Percentiles rank a stretch among this genome's conserved stretches.
Conservation (phyloP, 2,329 filamentous ascomycete genomes). For the Cordyceps cateniannulata region DNA sequence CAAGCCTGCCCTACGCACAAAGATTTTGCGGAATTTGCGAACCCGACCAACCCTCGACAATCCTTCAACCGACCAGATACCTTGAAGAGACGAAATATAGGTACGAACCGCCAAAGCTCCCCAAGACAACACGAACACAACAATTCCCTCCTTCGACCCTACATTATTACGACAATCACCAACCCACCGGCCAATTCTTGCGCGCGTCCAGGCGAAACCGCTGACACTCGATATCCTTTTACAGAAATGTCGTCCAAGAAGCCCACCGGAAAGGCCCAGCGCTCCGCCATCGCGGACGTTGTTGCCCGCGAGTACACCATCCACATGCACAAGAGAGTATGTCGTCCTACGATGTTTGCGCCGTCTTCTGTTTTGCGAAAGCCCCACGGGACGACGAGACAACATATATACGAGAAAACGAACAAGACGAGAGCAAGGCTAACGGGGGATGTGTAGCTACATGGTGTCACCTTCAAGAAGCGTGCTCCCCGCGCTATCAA, state of each 20-base stretch:
- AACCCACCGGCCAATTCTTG: background rate
- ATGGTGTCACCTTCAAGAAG: constrained; percentile 99
- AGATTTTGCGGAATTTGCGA: constrained; percentile 35
- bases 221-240: constrained; percentile 10
- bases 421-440: background rate
- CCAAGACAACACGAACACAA: constrained; percentile 10
- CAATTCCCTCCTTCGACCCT: background rate
- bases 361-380: background rate
- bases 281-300: constrained; percentile 97
- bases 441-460: constrained; percentile 55
- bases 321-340: constrained; percentile 91
- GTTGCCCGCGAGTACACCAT: constrained; percentile 99
- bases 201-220: background rate
- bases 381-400: background rate
- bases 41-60: constrained; percentile 24
- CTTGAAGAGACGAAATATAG: constrained; percentile 35
- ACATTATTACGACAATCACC: background rate
- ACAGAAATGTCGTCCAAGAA: constrained; percentile 38
- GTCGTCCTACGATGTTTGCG: constrained; percentile 17
- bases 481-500: constrained; percentile 96
- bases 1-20: constrained; percentile 36
- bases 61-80: constrained; percentile 31
- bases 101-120: constrained; percentile 26
- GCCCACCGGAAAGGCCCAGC: constrained; percentile 42
- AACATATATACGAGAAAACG: background rate